Evolutionary conservation across 2,329 filamentous ascomycete genomes (phyloP).

Genomic region (Fusarium metavorans): DNA sequence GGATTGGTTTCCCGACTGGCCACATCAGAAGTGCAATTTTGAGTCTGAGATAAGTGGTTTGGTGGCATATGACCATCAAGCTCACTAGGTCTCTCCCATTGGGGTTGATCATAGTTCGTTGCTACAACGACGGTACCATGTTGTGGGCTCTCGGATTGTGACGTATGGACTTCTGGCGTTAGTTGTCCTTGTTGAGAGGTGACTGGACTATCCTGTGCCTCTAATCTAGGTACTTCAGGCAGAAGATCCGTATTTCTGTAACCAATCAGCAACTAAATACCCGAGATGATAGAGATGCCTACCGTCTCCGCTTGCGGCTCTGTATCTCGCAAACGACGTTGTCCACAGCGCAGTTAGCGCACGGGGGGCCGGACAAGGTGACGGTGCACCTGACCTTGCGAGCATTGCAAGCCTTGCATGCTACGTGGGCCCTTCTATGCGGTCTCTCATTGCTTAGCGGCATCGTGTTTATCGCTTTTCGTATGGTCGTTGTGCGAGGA

Average conservation of each 20-base stretch:
- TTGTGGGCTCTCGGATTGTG: neutral
- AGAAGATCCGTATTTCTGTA: neutral
- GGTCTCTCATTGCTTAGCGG: neutral
- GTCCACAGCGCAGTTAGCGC: slow-evolving; percentile 39
- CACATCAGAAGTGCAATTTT: neutral
- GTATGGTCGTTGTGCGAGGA: neutral
- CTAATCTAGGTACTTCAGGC: neutral
- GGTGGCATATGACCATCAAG: neutral
- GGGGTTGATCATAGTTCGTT: slow-evolving; percentile 4
- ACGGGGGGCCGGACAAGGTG: slow-evolving; percentile 35
- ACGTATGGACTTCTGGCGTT: neutral
- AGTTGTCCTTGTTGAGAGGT: neutral
- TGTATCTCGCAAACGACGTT: slow-evolving; percentile 32
- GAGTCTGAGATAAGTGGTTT: neutral
- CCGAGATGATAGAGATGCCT: neutral
- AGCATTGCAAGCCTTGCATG: slow-evolving; percentile 28
- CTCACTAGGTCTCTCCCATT: neutral
- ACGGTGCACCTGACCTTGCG: slow-evolving; percentile 43
- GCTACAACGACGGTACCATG: neutral
- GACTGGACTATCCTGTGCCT: neutral
- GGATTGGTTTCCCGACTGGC: neutral
- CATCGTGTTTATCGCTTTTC: neutral
- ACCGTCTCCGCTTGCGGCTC: slow-evolving; percentile 13
- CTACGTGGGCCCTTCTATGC: slow-evolving; percentile 25
- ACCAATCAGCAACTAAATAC: neutral